Conservation (phyloP, 2,329 filamentous ascomycete species). For the Aspergillus quadricinctus region DNA sequence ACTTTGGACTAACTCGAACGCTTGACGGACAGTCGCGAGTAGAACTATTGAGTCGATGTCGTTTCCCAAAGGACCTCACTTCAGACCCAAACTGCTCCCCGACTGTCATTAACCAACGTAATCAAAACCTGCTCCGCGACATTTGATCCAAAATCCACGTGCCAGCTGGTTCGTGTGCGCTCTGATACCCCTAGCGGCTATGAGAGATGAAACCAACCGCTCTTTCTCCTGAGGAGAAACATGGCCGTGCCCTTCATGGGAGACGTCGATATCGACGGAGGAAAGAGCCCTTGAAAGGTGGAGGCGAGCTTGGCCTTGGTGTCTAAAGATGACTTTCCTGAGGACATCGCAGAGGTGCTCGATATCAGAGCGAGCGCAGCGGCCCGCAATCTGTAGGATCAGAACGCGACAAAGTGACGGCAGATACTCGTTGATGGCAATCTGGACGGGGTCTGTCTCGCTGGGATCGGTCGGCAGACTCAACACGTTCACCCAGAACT, state of each 20-base stretch:
- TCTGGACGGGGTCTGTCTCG: constrained; percentile 22
- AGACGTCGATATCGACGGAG: constrained; percentile 20
- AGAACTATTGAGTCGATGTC: not conserved
- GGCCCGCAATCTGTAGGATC: constrained; percentile 39
- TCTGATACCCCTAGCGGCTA: constrained; percentile 34
- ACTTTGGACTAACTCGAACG: constrained; percentile 7
- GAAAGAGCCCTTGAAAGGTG: constrained; percentile 35
- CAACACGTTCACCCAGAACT: constrained; percentile 41
- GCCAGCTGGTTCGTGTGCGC: constrained; percentile 37
- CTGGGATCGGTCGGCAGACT: constrained; percentile 25
- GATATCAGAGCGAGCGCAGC: constrained; percentile 43
- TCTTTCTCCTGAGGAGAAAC: constrained; percentile 34
- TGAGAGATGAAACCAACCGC: constrained; percentile 38
- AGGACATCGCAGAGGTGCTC: constrained; percentile 40
- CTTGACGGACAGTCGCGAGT: not conserved
- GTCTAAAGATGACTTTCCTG: constrained; percentile 39
- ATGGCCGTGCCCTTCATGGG: constrained; percentile 17
- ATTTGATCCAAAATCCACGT: constrained; percentile 42
- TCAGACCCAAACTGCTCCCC: not conserved
- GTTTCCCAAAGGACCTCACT: not conserved
- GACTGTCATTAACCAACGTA: constrained; percentile 28
- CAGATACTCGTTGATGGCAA: constrained; percentile 32
- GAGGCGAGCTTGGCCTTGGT: constrained; percentile 36
- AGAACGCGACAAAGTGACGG: constrained; percentile 37
- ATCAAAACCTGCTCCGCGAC: constrained; percentile 39